phyloP scores from a whole-genome alignment of 2,329 filamentous ascomycete genomes.

The Amphichorda felina region DNA sequence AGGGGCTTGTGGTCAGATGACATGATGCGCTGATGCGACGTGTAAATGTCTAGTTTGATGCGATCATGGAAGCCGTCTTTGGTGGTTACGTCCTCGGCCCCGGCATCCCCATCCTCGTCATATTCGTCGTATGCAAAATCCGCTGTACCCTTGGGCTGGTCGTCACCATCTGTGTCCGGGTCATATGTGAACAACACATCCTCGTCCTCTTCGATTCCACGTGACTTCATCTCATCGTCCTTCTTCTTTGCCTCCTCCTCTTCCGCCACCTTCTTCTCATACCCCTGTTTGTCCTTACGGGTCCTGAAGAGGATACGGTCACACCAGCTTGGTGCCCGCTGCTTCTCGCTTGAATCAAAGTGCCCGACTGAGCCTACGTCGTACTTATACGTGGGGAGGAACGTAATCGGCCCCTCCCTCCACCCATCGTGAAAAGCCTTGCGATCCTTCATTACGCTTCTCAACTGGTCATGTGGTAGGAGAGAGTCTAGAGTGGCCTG shows the following conservation, averaged over 20 bases:
- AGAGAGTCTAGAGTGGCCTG: constrained; percentile 82
- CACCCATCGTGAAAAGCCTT: constrained; percentile 86
- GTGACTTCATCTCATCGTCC: constrained; percentile 76
- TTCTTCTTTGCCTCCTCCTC: constrained; percentile 55
- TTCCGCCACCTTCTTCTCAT: constrained; percentile 52
- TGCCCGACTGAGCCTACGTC: constrained; percentile 85
- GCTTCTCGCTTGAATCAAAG: constrained; percentile 94
- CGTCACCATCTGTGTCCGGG: constrained; percentile 59
- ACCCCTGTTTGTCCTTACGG: constrained; percentile 53
- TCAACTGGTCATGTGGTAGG: constrained; percentile 80
- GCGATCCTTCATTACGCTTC: constrained; percentile 57
- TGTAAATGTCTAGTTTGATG: constrained; percentile 55
- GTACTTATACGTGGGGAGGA: constrained; percentile 95
- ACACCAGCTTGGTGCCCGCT: constrained; percentile 88
- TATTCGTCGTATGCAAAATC: constrained; percentile 49
- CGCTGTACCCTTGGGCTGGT: constrained; percentile 15
- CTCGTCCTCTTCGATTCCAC: constrained; percentile 68
- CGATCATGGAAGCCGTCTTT: constrained; percentile 45
- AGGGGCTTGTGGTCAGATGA: constrained; percentile 96
- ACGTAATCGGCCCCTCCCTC: constrained; percentile 78
- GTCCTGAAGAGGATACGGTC: constrained; percentile 86
- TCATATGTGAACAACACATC: constrained; percentile 72
- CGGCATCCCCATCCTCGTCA: constrained; percentile 32
- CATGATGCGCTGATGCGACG: constrained; percentile 76
- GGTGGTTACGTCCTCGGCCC: constrained; percentile 36